These are phyloP conservation scores for Dictyostelium gargantuum DNA, from an alignment of 208 protist genomes.

Conservation along the genomic window DNA sequence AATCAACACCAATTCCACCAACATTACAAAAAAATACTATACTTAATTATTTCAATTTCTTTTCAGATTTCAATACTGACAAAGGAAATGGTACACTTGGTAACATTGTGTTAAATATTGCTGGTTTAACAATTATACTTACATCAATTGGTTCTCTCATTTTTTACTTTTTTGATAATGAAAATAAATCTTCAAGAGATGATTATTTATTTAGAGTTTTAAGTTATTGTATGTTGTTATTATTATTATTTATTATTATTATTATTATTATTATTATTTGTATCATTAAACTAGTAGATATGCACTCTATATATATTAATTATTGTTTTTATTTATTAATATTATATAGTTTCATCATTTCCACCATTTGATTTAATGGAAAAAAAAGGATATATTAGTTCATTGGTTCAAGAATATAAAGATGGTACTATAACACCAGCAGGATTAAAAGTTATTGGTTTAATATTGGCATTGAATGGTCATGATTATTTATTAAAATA, in stretches of 20 bases:
- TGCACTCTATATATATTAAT: too few species aligned
- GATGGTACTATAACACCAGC: neutral
- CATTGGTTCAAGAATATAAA: neutral
- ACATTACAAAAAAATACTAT: neutral
- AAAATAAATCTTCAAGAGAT: neutral
- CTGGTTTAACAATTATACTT: neutral
- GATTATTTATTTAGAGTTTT: neutral
- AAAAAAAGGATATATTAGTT: neutral
- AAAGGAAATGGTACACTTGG: neutral
- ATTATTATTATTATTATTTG: neutral
- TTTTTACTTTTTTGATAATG: neutral
- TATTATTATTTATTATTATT: neutral
- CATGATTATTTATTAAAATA: neutral
- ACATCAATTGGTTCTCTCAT: neutral
- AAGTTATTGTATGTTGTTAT: neutral
- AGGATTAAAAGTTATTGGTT: neutral
- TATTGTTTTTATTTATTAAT: neutral
- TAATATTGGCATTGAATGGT: neutral
- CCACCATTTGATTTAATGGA: conserved; percentile 17
- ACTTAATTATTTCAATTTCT: too few species aligned
- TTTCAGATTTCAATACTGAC: neutral
- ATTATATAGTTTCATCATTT: conserved; percentile 2
- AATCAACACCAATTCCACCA: neutral
- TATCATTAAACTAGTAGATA: too few species aligned
- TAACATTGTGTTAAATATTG: neutral